Conservation (phyloP, 495 filamentous ascomycete species). For the Ascobolus immersus region DNA sequence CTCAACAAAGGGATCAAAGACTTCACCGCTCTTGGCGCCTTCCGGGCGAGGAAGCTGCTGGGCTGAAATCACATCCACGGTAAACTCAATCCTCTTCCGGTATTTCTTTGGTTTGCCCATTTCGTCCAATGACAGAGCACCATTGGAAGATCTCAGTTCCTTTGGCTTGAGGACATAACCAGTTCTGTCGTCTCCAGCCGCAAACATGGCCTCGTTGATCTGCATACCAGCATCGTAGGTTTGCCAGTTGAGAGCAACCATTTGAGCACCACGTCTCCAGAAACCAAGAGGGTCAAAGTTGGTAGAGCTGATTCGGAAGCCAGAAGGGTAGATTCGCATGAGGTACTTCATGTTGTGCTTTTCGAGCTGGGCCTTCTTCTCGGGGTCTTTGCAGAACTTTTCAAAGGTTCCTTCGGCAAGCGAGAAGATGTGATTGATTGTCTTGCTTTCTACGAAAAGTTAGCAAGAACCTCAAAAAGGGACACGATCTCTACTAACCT, state of each 20-base stretch:
- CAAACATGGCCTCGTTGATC: conserved; percentile 93
- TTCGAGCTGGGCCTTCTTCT: conserved; percentile 47
- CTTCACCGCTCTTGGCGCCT: conserved; percentile 38
- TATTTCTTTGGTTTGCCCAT: conserved; percentile 29
- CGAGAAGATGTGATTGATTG: conserved; percentile 79
- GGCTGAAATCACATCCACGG: conserved; percentile 71
- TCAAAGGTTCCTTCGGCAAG: conserved; percentile 69
- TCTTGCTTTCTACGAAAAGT: conserved; percentile 35
- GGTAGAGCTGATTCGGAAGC: conserved; percentile 49
- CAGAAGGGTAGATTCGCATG: conserved; percentile 79
- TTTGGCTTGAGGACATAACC: conserved; percentile 87
- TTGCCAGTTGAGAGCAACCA: conserved; percentile 95
- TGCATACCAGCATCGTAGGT: conserved; percentile 89
- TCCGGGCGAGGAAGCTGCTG: conserved; percentile 75
- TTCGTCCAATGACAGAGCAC: conserved; percentile 12
- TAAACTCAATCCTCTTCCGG: conserved; percentile 56
- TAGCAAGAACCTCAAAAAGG: background rate
- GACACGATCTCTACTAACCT: conserved; percentile 6
- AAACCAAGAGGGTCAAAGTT: conserved; percentile 83
- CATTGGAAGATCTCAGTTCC: conserved; percentile 39
- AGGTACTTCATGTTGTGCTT: conserved; percentile 76
- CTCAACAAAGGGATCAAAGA: conserved; percentile 77
- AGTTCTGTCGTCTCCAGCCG: conserved; percentile 59
- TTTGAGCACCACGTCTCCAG: conserved; percentile 88
- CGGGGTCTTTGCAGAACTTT: conserved; percentile 41